Base-by-base conservation (phyloP, 2,329 filamentous ascomycete species). In the Aspergillus hiratsukae region DNA sequence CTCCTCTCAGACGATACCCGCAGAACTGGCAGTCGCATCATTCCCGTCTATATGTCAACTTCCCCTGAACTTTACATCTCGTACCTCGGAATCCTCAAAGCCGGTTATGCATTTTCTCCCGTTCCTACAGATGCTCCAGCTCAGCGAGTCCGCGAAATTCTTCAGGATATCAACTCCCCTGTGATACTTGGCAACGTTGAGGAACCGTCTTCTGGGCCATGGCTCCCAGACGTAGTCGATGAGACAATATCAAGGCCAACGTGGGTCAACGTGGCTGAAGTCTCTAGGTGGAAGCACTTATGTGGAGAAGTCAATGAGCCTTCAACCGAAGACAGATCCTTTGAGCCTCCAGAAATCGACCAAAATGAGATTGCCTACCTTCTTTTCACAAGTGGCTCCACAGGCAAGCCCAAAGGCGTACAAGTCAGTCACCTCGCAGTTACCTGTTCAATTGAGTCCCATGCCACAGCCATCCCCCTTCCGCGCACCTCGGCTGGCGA, bases 1-100 rank as follows among this genome's bases (percentile, higher is more conserved):
- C 51, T 61, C 8, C 28, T 64, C n/a, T 52, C 57, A 21, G 29
- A 14, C 9, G 35, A 41, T 10, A 40, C 31, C 6, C 31, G 45
- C 14, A 29, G 27, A 4, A 8, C 46, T 4, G 55, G 57, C 10
- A 23, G 55, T 49, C 58, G 56, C 9, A 64, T 69, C 29, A 63
- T 69, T 50, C 66, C 67, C 11, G 66, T 69, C 29, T 61, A 68
- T 48, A 68, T 69, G 64, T 49, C 66, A 35, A 68, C 66, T n/a
- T 69, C 65, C 7, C 71, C 72, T 0, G 73, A 74, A 58, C 65
- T 76, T 3, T 76, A 75, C 54, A 66, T 73, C 25, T 66, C 69
- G 14, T 75, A 74, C 50, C 65, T 75, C 7, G 73, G 62, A 21
- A 59, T 66, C 56, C 60, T 75, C 14, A 75, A 75, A 55, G 68